Evolutionary conservation across 139 green algal species (phyloP).

Genomic region (Klebsormidium nitens): DNA sequence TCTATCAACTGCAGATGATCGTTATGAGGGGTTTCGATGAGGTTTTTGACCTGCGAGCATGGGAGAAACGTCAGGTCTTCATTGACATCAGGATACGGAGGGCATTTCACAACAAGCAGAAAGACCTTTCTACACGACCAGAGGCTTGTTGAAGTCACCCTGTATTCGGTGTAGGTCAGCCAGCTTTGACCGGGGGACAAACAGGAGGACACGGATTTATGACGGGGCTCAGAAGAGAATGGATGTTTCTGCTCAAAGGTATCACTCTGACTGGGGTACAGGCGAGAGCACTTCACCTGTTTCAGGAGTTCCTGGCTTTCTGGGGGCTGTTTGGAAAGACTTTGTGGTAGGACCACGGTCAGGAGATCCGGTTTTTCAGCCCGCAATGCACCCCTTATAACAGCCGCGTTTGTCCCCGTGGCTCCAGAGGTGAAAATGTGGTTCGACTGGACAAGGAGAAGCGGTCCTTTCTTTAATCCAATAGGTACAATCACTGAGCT

Average conservation of each 20-base stretch:
- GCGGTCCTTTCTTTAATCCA: too few species aligned
- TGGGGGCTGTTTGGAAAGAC: conserved; percentile 71
- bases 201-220: background rate
- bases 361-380: conserved; percentile 88
- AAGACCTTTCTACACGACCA: background rate
- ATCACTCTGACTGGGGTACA: background rate
- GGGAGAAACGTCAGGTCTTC: too few species aligned
- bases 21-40: too few species aligned
- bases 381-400: conserved; percentile 90
- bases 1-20: too few species aligned
- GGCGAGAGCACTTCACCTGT: conserved; percentile 49
- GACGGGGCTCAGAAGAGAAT: background rate
- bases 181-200: background rate
- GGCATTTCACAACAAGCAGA: background rate
- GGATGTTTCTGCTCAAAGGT: background rate
- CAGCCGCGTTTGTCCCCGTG: conserved; percentile 93
- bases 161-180: too few species aligned
- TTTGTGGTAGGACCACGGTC: conserved; percentile 90
- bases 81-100: too few species aligned
- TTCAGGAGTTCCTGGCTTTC: conserved; percentile 90
- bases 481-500: too few species aligned
- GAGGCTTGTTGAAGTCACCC: background rate
- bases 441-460: conserved; percentile 57
- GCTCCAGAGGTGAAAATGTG: conserved; percentile 95
- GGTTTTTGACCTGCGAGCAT: too few species aligned